These are phyloP conservation scores for Eleusine indica DNA, from an alignment of 176 grass and related monocot genomes.

Conservation along the genomic window DNA sequence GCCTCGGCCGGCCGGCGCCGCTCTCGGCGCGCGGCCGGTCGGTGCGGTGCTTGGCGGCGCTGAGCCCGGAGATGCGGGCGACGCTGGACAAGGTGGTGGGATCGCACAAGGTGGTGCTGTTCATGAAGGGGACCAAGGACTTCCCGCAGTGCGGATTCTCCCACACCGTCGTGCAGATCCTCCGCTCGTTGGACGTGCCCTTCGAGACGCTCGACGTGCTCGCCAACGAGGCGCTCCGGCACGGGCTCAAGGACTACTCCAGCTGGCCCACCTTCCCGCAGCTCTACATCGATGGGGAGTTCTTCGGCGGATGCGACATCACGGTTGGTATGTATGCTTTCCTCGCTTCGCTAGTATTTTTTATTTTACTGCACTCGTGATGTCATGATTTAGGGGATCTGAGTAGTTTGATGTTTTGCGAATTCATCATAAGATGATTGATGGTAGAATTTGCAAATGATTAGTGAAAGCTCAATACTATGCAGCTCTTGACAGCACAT, in stretches of 20 bases:
- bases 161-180: slow-evolving; percentile 88
- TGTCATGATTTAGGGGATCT: background rate
- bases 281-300: slow-evolving; percentile 95
- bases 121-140: slow-evolving; percentile 98
- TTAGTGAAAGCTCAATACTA: background rate
- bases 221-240: slow-evolving; percentile 75
- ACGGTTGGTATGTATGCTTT: slow-evolving; percentile 54
- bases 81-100: slow-evolving; percentile 86
- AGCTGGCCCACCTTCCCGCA: slow-evolving; percentile 97
- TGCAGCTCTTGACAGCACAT: background rate
- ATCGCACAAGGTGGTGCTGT: slow-evolving; percentile 78
- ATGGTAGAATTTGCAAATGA: background rate
- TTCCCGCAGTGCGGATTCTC: slow-evolving; percentile 99
- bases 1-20: slow-evolving; percentile 11
- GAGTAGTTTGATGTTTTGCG: background rate
- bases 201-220: slow-evolving; percentile 92
- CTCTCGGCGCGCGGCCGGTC: slow-evolving; percentile 21
- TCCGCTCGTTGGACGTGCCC: slow-evolving; percentile 81
- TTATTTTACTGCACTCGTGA: background rate
- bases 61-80: slow-evolving; percentile 61
- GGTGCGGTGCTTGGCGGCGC: slow-evolving; percentile 59
- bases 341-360: background rate
- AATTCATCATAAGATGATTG: background rate
- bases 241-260: slow-evolving; percentile 97
- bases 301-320: slow-evolving; percentile 95